A percentile compares a stretch with the other conserved stretches of the same genome.
Evolutionary conservation across 2,329 filamentous ascomycete genomes (phyloP).

Genomic region (Juglanconis juglandina): DNA sequence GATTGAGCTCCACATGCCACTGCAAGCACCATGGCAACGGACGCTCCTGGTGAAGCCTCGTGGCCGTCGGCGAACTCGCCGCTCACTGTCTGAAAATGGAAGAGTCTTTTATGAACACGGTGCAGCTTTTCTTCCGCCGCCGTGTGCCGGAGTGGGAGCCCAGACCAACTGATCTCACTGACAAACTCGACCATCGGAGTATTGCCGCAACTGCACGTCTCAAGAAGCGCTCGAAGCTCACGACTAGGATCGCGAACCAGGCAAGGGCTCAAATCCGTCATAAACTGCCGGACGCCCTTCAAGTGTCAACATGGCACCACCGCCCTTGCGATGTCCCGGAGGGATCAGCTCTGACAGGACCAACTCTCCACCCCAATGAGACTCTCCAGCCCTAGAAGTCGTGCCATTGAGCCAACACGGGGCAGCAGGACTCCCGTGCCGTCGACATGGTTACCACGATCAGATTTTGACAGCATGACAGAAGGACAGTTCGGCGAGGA

Average conservation of each 20-base stretch:
- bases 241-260: neutral
- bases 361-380: neutral
- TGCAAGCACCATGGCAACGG: neutral
- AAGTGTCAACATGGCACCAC: neutral
- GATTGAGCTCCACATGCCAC: neutral
- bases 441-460: neutral
- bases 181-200: neutral
- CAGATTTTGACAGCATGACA: conserved; percentile 2
- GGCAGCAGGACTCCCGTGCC: conserved; percentile 4
- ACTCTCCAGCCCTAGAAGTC: conserved; percentile 6
- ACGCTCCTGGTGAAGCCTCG: neutral
- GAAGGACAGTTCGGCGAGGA: conserved; percentile 12
- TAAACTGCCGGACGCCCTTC: conserved; percentile 5
- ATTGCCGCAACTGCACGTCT: conserved; percentile 1
- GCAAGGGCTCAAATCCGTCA: conserved; percentile 2
- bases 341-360: neutral
- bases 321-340: conserved; percentile 7
- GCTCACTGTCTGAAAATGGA: too few relatives aligned
- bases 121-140: too few relatives aligned
- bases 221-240: neutral
- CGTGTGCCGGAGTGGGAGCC: too few relatives aligned
- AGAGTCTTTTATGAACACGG: too few relatives aligned
- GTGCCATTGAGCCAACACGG: conserved; percentile 6
- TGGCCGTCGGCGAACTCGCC: neutral
- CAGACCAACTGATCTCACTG: neutral